Evolutionary conservation across 371 early-diverging fungal genomes (phyloP), one percentile per base, ranked within the genome.

Genomic region (Mortierella sp.): DNA sequence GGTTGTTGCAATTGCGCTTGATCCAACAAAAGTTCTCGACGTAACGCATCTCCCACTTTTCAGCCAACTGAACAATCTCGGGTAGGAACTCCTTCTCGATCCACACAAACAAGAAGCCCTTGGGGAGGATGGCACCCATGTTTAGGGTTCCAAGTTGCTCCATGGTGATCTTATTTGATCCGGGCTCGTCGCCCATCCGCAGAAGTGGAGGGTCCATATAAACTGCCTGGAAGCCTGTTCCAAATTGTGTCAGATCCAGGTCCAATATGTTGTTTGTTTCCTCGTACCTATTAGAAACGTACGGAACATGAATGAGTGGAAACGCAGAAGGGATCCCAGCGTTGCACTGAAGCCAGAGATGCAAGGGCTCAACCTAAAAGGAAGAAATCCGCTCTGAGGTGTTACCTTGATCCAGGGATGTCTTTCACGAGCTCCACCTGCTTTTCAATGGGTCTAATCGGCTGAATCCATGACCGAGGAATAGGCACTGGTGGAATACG

Each of bases 11-110:
- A 41, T 84, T 84, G 60, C 91, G 85, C 64, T 94, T 94, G 70
- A 96, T 91, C 96, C 97, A 97, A 71, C 93, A 93, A 80, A 95
- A 93, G 83, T 96, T 97, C 72, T 97, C 97, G 2, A 96, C 95
- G 62, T 97, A 97, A 60, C 92, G 91, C 78, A 95, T 93, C n/a
- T 90, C 90, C 96, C 97, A 95, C 27, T 37, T 70, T 31, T 90
- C 87, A 21, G 89, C 88, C 32, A 93, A 79, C 39, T 70, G 79
- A 31, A 95, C 87, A 46, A 95, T 84, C 42, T 87, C 85, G n/a
- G 93, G 94, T 17, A 94, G 75, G 72, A 91, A 87, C 72, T 94
- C 95, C 72, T 96, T 97, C 66, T 95, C 95, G 34, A 89, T 79
- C 96, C 96, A 97, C 21, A 96, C 90, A 72, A 97, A 95, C 23